Conservation (phyloP, 2,329 filamentous ascomycete genomes). For the Phialocephala subalpina region DNA sequence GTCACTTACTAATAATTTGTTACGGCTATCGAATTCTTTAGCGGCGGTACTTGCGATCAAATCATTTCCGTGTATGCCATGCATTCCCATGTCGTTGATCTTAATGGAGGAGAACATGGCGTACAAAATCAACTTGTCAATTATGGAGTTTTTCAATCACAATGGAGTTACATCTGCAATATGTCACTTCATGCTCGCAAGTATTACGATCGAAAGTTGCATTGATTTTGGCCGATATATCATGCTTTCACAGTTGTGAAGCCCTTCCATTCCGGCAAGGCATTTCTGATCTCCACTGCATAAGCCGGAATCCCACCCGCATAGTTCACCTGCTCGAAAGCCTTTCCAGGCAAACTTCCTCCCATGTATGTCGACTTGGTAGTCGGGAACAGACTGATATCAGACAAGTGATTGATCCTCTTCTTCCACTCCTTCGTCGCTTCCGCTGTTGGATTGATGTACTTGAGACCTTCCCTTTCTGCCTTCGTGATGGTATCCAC, state of each 20-base stretch:
- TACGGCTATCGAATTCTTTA: neutral
- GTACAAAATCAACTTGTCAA: neutral
- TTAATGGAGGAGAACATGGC: neutral
- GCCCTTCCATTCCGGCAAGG: conserved; percentile 47
- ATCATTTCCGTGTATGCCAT: neutral
- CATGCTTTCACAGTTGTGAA: conserved; percentile 38
- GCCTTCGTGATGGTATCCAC: conserved; percentile 58
- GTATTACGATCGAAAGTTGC: neutral
- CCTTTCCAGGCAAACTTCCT: conserved; percentile 61
- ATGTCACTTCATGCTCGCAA: neutral
- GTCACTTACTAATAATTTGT: no score
- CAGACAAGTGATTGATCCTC: conserved; percentile 54
- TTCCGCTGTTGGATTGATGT: conserved; percentile 57
- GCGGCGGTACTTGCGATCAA: neutral
- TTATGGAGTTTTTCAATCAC: neutral
- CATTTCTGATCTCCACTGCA: conserved; percentile 34
- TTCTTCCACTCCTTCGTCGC: conserved; percentile 58
- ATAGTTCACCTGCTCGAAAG: conserved; percentile 59
- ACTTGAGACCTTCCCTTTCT: conserved; percentile 53
- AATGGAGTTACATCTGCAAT: neutral
- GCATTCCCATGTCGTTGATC: neutral
- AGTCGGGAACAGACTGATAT: conserved; percentile 57
- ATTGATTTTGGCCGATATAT: neutral
- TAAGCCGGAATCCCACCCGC: conserved; percentile 41
- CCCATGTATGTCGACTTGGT: conserved; percentile 64